These are phyloP conservation scores for Globisporangium megalacanthum DNA, from an alignment of 352 stramenopile species.

Conservation along the genomic window DNA sequence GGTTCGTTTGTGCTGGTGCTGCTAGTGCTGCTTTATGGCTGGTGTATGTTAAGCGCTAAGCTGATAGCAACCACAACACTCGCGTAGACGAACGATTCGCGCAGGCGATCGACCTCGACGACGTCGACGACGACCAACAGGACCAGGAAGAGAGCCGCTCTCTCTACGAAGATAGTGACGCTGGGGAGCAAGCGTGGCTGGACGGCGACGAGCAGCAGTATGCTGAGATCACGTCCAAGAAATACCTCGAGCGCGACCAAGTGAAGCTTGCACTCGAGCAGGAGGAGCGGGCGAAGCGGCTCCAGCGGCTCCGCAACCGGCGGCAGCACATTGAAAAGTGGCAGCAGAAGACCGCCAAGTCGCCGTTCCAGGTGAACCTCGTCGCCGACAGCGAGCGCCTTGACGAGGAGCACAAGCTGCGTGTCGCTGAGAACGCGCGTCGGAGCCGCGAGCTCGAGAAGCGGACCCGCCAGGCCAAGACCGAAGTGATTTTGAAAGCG, in stretches of 20 bases:
- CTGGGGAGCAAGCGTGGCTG: slow-evolving; percentile 8
- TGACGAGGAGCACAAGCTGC: slow-evolving; percentile 86
- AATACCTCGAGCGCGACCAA: slow-evolving; percentile 67
- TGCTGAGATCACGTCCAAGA: slow-evolving; percentile 77
- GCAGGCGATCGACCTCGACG: slow-evolving; percentile 27
- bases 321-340: slow-evolving; percentile 72
- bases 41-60: not conserved
- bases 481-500: slow-evolving; percentile 91
- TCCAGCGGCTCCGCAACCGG: slow-evolving; percentile 58
- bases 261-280: slow-evolving; percentile 54
- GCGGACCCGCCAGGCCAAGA: slow-evolving; percentile 85
- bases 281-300: slow-evolving; percentile 44
- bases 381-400: slow-evolving; percentile 93
- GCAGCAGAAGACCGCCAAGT: slow-evolving; percentile 88
- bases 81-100: slow-evolving; percentile 36
- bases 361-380: slow-evolving; percentile 91
- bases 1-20: slow-evolving; percentile 16
- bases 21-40: not conserved
- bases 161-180: slow-evolving; percentile 10
- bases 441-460: slow-evolving; percentile 61
- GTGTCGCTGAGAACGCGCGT: slow-evolving; percentile 66
- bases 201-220: slow-evolving; percentile 38
- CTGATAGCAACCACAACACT: not conserved
- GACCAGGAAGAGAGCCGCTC: slow-evolving; percentile 21
- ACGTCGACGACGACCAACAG: slow-evolving; percentile 16